Evolutionary conservation across 2,329 filamentous ascomycete genomes (phyloP), one percentile per base, ranked within the genome.

Genomic region (Venturiaceae sp.): DNA sequence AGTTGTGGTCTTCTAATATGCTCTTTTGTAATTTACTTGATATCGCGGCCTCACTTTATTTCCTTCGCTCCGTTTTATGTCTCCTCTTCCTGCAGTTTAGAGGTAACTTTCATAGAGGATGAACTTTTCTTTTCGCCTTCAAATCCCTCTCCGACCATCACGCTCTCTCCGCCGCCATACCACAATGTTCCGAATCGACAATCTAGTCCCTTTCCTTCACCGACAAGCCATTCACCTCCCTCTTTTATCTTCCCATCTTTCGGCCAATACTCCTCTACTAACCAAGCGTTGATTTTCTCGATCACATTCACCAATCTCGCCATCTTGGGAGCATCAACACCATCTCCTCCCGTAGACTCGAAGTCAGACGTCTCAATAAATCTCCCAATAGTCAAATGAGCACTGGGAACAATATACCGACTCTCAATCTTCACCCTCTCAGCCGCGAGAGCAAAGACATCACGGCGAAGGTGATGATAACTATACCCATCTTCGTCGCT

Each of bases 391-490:
- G 92, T 96, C 67, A 96, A 81, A 74, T 97, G 92, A 16, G 90
- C 90, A 52, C 88, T 92, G 1, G 92, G 92, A 2, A 95, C 90
- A 26, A 92, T 85, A 69, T 96, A 97, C 59, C 92, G 80, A 56
- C 88, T 89, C 23, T 80, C 86, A 34, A 96, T 80, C 16, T 80
- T 74, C n/a, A 92, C 76, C 0, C 83, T 79, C 3, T 74, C 75
- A 50, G 77, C 75, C 3, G 83, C 81, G 28, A 83, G 74, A 53
- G 80, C 76, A 69, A 86, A 94, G 13, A 95, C 69, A 67, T 96
- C 90, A 3, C 86, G 81, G 2, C 92, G 84, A 8, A 97, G 82
- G 71, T 97, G 92, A 68, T 96, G 92, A 70, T 96, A 96, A 0
- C 88, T 92, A 72, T 90, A 96, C 1, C 64, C 67, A 63, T 94